Percentiles rank a stretch among this genome's conserved stretches.
These are phyloP conservation scores for Mediolabrus comicus DNA, from an alignment of 108 stramenopile genomes.

Conservation along the genomic window DNA sequence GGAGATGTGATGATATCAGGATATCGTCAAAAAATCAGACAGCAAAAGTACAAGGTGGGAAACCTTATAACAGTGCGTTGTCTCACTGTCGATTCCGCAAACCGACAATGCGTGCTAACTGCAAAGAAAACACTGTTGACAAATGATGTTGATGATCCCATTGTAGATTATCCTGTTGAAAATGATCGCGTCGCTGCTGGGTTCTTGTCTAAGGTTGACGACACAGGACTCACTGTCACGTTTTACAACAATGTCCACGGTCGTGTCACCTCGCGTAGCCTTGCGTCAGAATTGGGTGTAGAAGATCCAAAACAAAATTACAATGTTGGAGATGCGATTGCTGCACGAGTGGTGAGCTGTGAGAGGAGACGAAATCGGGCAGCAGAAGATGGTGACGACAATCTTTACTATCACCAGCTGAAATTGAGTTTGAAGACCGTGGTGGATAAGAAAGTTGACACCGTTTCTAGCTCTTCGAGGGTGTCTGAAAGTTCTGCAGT, in stretches of 20 bases:
- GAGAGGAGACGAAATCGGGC: conserved; percentile 26
- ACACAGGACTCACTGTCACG: conserved; percentile 72
- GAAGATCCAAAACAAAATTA: conserved; percentile 75
- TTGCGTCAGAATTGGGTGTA: conserved; percentile 77
- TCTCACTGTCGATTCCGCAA: conserved; percentile 56
- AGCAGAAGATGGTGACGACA: conserved; percentile 34
- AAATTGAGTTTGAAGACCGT: conserved; percentile 43
- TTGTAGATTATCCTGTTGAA: conserved; percentile 48
- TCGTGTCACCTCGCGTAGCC: conserved; percentile 56
- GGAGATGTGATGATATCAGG: conserved; percentile 42
- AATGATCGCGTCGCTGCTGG: conserved; percentile 56
- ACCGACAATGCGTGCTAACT: conserved; percentile 71
- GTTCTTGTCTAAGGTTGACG: conserved; percentile 74
- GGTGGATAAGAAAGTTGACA: conserved; percentile 21
- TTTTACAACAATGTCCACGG: conserved; percentile 87
- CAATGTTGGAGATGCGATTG: conserved; percentile 75
- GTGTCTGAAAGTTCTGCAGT: conserved; percentile 19
- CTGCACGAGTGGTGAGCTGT: conserved; percentile 66
- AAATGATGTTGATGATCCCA: conserved; percentile 43
- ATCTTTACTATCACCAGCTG: conserved; percentile 25
- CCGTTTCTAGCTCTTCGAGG: not conserved
- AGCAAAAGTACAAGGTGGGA: conserved; percentile 72
- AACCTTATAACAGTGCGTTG: conserved; percentile 78
- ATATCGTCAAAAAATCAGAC: conserved; percentile 63
- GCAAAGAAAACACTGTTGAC: conserved; percentile 76